Percentiles rank a stretch among this genome's conserved stretches.
Evolutionary conservation across 176 grass and related monocot species (phyloP).

Genomic region (Otatea glauca): DNA sequence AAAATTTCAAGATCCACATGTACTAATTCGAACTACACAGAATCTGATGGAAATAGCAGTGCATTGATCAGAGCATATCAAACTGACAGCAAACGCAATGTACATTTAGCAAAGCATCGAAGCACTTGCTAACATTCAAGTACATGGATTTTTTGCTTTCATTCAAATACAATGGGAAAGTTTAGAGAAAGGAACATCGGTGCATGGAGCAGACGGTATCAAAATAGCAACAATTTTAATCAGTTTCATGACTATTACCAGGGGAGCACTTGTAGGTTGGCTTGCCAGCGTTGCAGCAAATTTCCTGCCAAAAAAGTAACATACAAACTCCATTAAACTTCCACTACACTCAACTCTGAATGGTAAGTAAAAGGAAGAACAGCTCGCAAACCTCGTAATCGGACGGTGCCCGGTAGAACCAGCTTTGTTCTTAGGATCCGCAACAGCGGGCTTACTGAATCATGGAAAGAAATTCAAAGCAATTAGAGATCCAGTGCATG

Average conservation of each 20-base stretch:
- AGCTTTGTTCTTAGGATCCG: slow-evolving; percentile 41
- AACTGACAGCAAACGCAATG: neutral
- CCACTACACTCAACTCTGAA: neutral
- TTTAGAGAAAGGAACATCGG: slow-evolving; percentile 9
- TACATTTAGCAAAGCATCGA: neutral
- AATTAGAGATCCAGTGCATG: slow-evolving; percentile 30
- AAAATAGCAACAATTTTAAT: slow-evolving; percentile 4
- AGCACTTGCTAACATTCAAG: neutral
- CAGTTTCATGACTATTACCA: slow-evolving; percentile 45
- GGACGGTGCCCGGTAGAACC: slow-evolving; percentile 48
- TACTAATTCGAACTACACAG: neutral
- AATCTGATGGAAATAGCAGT: neutral
- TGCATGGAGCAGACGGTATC: too few species aligned
- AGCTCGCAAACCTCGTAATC: slow-evolving; percentile 49
- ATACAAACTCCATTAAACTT: slow-evolving; percentile 17
- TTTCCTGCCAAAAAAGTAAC: slow-evolving; percentile 49
- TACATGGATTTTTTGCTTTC: neutral
- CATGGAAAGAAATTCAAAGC: slow-evolving; percentile 27
- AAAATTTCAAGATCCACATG: slow-evolving; percentile 9
- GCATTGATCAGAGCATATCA: neutral
- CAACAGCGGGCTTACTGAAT: slow-evolving; percentile 42
- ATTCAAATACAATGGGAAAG: neutral
- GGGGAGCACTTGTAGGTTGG: slow-evolving; percentile 41
- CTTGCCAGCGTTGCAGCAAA: slow-evolving; percentile 52
- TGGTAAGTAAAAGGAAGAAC: neutral